Evolutionary conservation across 2,329 filamentous ascomycete genomes (phyloP).

Genomic region (Pochonia chlamydosporia): DNA sequence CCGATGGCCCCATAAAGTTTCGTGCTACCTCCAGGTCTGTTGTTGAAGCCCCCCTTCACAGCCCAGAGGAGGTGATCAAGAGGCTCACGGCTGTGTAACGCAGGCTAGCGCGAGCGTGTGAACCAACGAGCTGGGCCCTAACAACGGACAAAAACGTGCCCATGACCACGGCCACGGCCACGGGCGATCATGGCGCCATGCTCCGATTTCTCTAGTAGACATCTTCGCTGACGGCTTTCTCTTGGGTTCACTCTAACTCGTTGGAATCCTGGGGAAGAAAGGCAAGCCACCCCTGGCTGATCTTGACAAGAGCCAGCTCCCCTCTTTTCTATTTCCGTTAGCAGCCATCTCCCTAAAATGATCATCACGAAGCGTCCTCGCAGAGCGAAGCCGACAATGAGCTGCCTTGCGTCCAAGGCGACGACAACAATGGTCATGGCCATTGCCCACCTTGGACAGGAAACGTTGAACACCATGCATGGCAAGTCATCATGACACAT

Average conservation of each 20-base stretch:
- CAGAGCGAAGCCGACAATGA: too few species aligned
- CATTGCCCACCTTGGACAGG: background rate
- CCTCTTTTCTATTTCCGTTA: background rate
- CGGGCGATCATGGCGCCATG: conserved; percentile 1
- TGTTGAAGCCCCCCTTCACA: background rate
- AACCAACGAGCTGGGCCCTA: conserved; percentile 9
- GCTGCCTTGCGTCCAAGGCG: too few species aligned
- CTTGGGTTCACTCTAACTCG: background rate
- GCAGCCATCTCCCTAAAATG: background rate
- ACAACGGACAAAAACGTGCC: conserved; percentile 8
- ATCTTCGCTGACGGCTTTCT: background rate
- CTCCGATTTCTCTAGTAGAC: background rate
- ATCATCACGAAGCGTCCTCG: background rate
- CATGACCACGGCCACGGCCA: conserved; percentile 1
- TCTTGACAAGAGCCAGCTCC: background rate
- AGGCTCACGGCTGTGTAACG: conserved; percentile 8
- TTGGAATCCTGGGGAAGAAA: background rate
- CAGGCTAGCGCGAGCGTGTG: conserved; percentile 9
- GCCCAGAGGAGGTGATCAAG: background rate
- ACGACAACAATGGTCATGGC: too few species aligned
- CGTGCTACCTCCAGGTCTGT: too few species aligned
- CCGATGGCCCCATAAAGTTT: too few species aligned
- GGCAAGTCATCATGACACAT: background rate
- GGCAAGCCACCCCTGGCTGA: background rate
- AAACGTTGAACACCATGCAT: background rate